Base-by-base conservation (phyloP, 1,284 basidiomycete species). In the Phlebopus sp. region DNA sequence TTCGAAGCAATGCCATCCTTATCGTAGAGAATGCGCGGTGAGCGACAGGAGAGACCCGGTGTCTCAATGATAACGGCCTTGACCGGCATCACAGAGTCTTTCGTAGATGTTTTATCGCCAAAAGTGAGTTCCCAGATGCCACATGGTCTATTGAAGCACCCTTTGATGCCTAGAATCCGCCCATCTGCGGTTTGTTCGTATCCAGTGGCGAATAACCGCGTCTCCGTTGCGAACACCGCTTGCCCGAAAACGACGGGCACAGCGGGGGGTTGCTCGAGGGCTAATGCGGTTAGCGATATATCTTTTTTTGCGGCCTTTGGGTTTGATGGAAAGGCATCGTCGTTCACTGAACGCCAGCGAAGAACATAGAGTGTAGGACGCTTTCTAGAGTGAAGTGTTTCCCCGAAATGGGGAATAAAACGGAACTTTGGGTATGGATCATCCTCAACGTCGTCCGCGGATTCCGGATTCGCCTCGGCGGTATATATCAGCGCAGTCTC, bases 111-210 rank as follows among this genome's bases (percentile, higher is more conserved):
- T 29, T 11, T 8, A 29, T 9, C 27, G 2, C 8, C 27, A 39
- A 69, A 37, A 14, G 29, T 51, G 18, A 86, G 54, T 40, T 74
- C 67, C 77, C 80, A 86, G 21, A 90, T 76, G 0, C 73, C 71
- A 2, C 74, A 65, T 0, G 80, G 78, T 1, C 85, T 73, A 56
- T 89, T 90, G 52, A 70, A 74, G 62, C 87, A 90, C 15, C 70
- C 72, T 47, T 76, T 78, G 48, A 84, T 61, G 0, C 86, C 87
- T 6, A 88, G 69, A 19, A 80, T 57, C 42, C 78, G 74, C 6
- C 76, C 78, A 42, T 86, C 84, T 2, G 60, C 55, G 0, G 76
- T 76, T 44, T 75, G 70, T 42, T 82, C 78, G 56, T 82, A 85
- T 0, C 82, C 85, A 1, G 81, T 83, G 0, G 78, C 78, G 45